phyloP scores from a whole-genome alignment of 352 stramenopile species.

The Aphanomyces euteiches region DNA sequence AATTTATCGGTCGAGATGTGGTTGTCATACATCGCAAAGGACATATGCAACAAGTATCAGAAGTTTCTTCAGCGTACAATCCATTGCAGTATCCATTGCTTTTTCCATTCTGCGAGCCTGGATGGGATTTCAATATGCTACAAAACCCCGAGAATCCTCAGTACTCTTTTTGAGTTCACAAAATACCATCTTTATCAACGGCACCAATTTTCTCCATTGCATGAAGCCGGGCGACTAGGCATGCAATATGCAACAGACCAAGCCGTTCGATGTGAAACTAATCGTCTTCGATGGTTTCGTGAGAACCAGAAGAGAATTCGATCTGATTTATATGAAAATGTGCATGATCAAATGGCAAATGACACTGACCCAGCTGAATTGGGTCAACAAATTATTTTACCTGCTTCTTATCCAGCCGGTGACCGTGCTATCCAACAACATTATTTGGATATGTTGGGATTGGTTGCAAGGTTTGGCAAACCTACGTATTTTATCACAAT shows the following conservation, averaged over 20 bases:
- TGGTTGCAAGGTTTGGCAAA: slow-evolving; percentile 33
- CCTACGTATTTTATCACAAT: slow-evolving; percentile 40
- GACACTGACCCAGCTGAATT: slow-evolving; percentile 1
- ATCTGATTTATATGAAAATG: slow-evolving; percentile 24
- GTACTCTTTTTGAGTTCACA: not conserved
- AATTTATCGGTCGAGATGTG: not conserved
- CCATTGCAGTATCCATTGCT: slow-evolving; percentile 2
- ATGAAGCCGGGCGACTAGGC: not conserved
- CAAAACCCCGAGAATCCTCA: not conserved
- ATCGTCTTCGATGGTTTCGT: not conserved
- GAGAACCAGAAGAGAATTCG: slow-evolving; percentile 22
- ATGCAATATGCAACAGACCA: not conserved
- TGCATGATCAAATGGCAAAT: slow-evolving; percentile 19
- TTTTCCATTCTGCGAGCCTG: not conserved
- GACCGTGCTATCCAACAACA: not conserved
- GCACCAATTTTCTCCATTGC: not conserved
- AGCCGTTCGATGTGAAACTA: not conserved
- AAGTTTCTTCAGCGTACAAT: not conserved
- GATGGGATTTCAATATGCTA: slow-evolving; percentile 3
- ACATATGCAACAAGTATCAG: not conserved
- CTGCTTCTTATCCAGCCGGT: not conserved
- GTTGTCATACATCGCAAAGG: not conserved
- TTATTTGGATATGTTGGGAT: slow-evolving; percentile 33
- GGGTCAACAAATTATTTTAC: not conserved
- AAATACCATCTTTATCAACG: not conserved